A percentile compares a stretch with the other conserved stretches of the same genome.
These are phyloP conservation scores for Solanum appendiculatum DNA, from an alignment of 257 asterid genomes.

Conservation along the genomic window DNA sequence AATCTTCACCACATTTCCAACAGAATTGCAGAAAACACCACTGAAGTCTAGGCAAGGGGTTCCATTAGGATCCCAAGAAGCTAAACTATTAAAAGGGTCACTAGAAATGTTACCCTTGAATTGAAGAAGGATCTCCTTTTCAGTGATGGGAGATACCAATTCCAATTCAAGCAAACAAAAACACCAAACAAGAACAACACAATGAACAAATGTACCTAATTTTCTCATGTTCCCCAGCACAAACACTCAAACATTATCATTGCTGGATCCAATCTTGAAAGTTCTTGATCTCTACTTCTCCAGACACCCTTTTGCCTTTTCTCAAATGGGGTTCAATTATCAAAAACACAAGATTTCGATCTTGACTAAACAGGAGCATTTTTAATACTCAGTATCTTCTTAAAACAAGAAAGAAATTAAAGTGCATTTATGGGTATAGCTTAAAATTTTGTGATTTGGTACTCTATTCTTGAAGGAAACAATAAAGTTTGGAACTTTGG, in stretches of 20 bases:
- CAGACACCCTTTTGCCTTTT: slow-evolving; percentile 8
- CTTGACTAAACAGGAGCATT: slow-evolving; percentile 13
- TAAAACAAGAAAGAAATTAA: slow-evolving; percentile 16
- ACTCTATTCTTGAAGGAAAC: slow-evolving; percentile 3
- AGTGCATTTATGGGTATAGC: slow-evolving; percentile 16
- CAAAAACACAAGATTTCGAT: slow-evolving; percentile 5
- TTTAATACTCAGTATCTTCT: not conserved
- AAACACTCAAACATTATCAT: slow-evolving; percentile 51
- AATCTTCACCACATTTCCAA: slow-evolving; percentile 73
- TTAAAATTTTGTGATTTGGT: slow-evolving; percentile 3
- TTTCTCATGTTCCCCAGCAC: slow-evolving; percentile 58
- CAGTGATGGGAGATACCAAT: slow-evolving; percentile 48
- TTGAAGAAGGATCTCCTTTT: slow-evolving; percentile 85
- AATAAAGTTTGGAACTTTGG: slow-evolving; percentile 19
- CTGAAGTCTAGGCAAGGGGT: slow-evolving; percentile 50
- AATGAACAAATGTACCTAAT: slow-evolving; percentile 43
- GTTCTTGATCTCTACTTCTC: slow-evolving; percentile 19
- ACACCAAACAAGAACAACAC: slow-evolving; percentile 29
- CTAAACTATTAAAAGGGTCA: slow-evolving; percentile 76
- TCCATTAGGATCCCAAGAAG: slow-evolving; percentile 51
- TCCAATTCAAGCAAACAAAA: slow-evolving; percentile 31
- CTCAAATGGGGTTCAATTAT: slow-evolving; percentile 5
- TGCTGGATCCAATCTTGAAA: slow-evolving; percentile 45
- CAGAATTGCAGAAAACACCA: slow-evolving; percentile 71
- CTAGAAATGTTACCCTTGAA: slow-evolving; percentile 73